These are phyloP conservation scores for Lepraria neglecta DNA, from an alignment of 495 filamentous ascomycete genomes.

Conservation along the genomic window DNA sequence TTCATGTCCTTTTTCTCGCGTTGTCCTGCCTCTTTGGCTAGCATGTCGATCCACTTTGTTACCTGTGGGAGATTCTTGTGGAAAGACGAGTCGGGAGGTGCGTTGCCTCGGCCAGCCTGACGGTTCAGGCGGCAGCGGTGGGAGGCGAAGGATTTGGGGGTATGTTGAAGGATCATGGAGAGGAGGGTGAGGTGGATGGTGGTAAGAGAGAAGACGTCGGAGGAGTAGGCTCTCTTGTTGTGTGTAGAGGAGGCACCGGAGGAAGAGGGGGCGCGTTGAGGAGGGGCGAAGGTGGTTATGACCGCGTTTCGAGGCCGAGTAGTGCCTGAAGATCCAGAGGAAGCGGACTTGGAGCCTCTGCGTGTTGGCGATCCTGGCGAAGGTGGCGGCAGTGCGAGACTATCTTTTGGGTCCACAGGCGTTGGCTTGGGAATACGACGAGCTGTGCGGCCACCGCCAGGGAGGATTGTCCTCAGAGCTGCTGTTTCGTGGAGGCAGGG, in stretches of 20 bases:
- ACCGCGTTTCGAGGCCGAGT: conserved; percentile 27
- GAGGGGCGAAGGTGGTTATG: conserved; percentile 30
- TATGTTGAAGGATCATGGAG: conserved; percentile 66
- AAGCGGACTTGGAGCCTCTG: conserved; percentile 19
- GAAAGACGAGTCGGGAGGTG: conserved; percentile 72
- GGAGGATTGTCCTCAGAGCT: conserved; percentile 32
- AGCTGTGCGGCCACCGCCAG: conserved; percentile 45
- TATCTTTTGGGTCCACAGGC: not conserved
- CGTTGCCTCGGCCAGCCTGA: conserved; percentile 58
- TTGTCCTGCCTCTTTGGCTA: conserved; percentile 62
- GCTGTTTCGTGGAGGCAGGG: conserved; percentile 34
- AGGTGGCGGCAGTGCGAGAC: conserved; percentile 29
- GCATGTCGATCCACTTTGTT: conserved; percentile 64
- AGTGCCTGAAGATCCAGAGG: conserved; percentile 25
- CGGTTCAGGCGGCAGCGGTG: conserved; percentile 69
- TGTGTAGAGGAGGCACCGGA: conserved; percentile 30
- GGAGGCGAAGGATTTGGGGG: conserved; percentile 60
- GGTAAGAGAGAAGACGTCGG: conserved; percentile 73
- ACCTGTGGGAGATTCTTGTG: conserved; percentile 75
- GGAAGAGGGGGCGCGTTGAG: conserved; percentile 10
- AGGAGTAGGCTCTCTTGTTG: conserved; percentile 27
- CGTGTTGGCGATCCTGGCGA: conserved; percentile 23
- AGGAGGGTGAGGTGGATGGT: conserved; percentile 64
- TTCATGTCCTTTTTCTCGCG: conserved; percentile 48
- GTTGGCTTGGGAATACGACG: conserved; percentile 28